Percentiles rank a stretch among this genome's conserved stretches.
Evolutionary conservation across 768 basidiomycete genomes (phyloP).

Genomic region (Lactarius deliciosus): DNA sequence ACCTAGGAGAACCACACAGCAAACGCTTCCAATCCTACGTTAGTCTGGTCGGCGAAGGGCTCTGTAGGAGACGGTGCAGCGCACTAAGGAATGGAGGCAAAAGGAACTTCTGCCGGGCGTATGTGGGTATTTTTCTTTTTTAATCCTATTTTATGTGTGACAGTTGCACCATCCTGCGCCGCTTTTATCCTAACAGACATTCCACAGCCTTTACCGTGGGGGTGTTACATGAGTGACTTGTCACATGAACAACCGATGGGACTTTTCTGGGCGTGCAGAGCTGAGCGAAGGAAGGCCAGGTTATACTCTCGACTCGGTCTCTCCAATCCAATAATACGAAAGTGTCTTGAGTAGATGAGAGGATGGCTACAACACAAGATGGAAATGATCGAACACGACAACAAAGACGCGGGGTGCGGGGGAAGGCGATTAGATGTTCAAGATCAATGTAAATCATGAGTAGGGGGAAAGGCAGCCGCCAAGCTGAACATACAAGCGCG

Average conservation of each 20-base stretch:
- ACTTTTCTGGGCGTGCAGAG: neutral
- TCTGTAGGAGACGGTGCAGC: neutral
- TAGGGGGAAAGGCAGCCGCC: slow-evolving; percentile 6
- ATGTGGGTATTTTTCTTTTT: neutral
- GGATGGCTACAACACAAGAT: slow-evolving; percentile 21
- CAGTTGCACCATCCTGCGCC: neutral
- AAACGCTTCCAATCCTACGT: neutral
- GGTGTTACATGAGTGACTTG: neutral
- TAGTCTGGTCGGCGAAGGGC: neutral
- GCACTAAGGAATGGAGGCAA: neutral
- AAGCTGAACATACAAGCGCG: slow-evolving; percentile 8
- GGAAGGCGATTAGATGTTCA: neutral
- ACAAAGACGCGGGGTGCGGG: neutral
- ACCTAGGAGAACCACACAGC: neutral
- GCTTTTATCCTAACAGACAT: neutral
- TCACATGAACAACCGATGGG: neutral
- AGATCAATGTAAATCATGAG: slow-evolving; percentile 9
- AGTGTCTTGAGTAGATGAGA: slow-evolving; percentile 9
- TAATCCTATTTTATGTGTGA: neutral
- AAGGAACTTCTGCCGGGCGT: neutral
- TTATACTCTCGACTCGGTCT: neutral
- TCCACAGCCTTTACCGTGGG: neutral
- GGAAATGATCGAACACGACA: neutral
- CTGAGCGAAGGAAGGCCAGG: neutral
- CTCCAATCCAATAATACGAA: neutral